Percentiles rank a stretch among this genome's conserved stretches.
These are phyloP conservation scores for Xylaria grammica DNA, from an alignment of 495 filamentous ascomycete genomes.

Conservation along the genomic window DNA sequence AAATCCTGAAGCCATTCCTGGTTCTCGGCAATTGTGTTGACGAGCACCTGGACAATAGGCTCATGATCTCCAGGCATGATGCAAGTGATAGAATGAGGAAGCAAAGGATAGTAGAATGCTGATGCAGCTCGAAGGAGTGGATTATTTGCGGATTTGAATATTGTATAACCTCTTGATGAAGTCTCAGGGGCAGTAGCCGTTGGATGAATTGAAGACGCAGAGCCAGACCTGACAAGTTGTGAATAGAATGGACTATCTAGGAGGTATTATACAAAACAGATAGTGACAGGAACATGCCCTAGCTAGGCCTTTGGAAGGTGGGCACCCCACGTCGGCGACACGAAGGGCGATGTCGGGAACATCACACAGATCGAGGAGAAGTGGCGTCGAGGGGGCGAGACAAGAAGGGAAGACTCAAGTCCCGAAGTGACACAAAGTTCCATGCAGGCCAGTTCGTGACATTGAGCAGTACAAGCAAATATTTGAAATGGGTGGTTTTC, in stretches of 20 bases:
- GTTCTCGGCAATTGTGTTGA: neutral
- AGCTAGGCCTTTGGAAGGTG: neutral
- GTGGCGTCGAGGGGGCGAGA: neutral
- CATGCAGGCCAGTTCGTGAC: neutral
- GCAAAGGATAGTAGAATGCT: conserved; percentile 4
- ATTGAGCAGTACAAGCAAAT: neutral
- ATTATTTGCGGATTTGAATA: neutral
- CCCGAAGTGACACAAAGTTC: neutral
- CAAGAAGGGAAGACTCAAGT: neutral
- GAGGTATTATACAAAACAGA: neutral
- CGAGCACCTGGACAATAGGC: conserved; percentile 3
- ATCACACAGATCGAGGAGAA: neutral
- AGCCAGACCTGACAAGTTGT: neutral
- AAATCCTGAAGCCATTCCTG: neutral
- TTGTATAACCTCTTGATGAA: neutral
- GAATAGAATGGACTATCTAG: neutral
- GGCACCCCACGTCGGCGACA: neutral
- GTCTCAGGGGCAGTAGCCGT: neutral
- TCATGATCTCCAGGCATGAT: neutral
- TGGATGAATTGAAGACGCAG: neutral
- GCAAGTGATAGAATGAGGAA: neutral
- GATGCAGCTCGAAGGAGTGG: neutral
- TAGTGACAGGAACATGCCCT: neutral
- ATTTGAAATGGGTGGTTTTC: neutral
- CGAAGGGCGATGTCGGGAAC: neutral